phyloP scores from a whole-genome alignment of 371 early-diverging fungal genomes.

The Sporodiniella umbellata region DNA sequence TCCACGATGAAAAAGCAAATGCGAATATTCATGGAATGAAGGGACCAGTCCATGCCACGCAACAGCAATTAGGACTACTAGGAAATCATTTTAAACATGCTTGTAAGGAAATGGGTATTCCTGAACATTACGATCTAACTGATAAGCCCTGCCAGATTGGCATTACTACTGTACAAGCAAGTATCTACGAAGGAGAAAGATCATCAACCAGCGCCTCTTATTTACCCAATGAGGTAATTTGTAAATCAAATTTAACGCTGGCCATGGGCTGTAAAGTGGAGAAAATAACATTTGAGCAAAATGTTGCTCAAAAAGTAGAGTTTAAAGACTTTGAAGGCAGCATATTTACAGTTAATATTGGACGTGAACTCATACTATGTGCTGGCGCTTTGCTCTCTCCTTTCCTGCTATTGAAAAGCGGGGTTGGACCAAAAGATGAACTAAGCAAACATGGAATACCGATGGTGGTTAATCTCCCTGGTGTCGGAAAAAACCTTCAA shows the following conservation, averaged over 20 bases:
- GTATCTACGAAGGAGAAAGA: constrained; percentile 16
- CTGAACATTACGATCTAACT: constrained; percentile 18
- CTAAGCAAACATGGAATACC: constrained; percentile 17
- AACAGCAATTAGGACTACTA: not conserved
- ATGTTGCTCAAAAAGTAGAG: constrained; percentile 9
- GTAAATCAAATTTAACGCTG: constrained; percentile 23
- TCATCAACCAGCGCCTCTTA: constrained; percentile 14
- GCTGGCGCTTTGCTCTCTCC: constrained; percentile 44
- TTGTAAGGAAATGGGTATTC: constrained; percentile 16
- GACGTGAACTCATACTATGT: constrained; percentile 31
- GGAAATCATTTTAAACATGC: constrained; percentile 14
- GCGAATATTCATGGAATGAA: constrained; percentile 14
- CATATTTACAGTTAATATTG: constrained; percentile 6
- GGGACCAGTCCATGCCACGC: constrained; percentile 18
- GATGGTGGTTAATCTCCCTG: constrained; percentile 20
- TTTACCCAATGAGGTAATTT: constrained; percentile 1
- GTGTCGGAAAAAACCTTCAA: constrained; percentile 39
- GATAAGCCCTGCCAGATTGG: constrained; percentile 19
- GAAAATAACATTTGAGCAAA: constrained; percentile 7
- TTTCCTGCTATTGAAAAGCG: constrained; percentile 15
- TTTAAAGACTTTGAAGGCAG: not conserved
- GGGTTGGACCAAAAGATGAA: constrained; percentile 23
- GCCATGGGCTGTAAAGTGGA: constrained; percentile 18
- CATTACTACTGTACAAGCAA: constrained; percentile 16
- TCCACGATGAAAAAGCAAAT: not conserved